A percentile compares a stretch with the other conserved stretches of the same genome.
Conservation (phyloP, 139 green algal species). For the Choricystis sp. region DNA sequence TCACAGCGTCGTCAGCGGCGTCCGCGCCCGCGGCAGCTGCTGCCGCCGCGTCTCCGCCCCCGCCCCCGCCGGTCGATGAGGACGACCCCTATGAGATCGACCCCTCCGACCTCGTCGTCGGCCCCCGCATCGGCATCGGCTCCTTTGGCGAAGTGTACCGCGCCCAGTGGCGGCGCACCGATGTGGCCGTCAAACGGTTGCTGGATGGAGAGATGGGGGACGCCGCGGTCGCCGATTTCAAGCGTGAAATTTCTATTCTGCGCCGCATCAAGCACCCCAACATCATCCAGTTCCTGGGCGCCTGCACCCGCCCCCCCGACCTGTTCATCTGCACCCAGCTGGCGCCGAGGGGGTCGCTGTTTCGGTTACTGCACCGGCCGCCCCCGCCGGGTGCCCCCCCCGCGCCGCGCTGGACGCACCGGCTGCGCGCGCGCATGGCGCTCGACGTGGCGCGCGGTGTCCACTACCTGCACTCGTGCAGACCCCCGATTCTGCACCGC, state of each 20-base stretch:
- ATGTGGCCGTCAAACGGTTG: slow-evolving; percentile 48
- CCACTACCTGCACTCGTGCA: slow-evolving; percentile 59
- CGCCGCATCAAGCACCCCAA: slow-evolving; percentile 44
- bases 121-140: slow-evolving; percentile 64
- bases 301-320: slow-evolving; percentile 30
- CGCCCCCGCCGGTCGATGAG: not conserved
- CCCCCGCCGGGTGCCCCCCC: not conserved
- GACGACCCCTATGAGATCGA: slow-evolving; percentile 48
- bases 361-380: slow-evolving; percentile 39
- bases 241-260: slow-evolving; percentile 44
- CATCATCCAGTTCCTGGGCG: slow-evolving; percentile 54
- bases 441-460: slow-evolving; percentile 59
- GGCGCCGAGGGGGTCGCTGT: slow-evolving; percentile 39
- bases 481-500: slow-evolving; percentile 55
- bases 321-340: slow-evolving; percentile 68
- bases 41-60: not conserved
- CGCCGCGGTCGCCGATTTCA: slow-evolving; percentile 46
- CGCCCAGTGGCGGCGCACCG: slow-evolving; percentile 44
- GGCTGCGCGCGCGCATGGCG: slow-evolving; percentile 53
- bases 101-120: slow-evolving; percentile 36
- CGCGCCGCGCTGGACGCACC: slow-evolving; percentile 28
- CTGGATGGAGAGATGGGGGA: not conserved
- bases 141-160: slow-evolving; percentile 53
- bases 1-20: not conserved
- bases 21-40: not conserved